Conservation (phyloP, 495 filamentous ascomycete species). For the Penicillium riverlandense region DNA sequence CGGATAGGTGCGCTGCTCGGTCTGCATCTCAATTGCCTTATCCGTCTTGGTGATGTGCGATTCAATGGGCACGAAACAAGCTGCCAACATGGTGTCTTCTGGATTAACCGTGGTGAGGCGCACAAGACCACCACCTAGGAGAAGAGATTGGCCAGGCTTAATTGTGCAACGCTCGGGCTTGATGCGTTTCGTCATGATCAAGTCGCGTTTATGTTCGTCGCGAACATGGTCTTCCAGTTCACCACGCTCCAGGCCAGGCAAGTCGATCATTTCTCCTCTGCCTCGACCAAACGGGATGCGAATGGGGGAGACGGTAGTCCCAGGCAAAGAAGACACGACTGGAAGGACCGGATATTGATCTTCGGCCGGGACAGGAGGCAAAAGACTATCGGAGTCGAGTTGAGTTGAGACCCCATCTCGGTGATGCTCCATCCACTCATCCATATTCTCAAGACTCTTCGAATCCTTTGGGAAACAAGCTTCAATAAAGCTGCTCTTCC, state of each 20-base stretch:
- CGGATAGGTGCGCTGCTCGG: slow-evolving; percentile 42
- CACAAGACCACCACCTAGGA: slow-evolving; percentile 78
- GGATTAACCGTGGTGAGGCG: slow-evolving; percentile 71
- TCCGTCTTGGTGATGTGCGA: slow-evolving; percentile 68
- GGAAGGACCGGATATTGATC: slow-evolving; percentile 73
- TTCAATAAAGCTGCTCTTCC: slow-evolving; percentile 88
- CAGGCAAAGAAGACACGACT: slow-evolving; percentile 75
- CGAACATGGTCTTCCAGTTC: slow-evolving; percentile 62
- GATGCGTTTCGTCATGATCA: slow-evolving; percentile 71
- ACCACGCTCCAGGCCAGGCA: slow-evolving; percentile 76
- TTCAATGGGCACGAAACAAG: slow-evolving; percentile 69
- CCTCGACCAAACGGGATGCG: slow-evolving; percentile 78
- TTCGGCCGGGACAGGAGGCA: slow-evolving; percentile 70
- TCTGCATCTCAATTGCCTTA: slow-evolving; percentile 66
- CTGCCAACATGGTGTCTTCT: slow-evolving; percentile 57
- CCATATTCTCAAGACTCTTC: slow-evolving; percentile 36
- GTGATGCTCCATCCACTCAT: slow-evolving; percentile 24
- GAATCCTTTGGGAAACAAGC: slow-evolving; percentile 77
- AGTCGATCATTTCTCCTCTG: slow-evolving; percentile 86
- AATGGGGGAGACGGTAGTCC: slow-evolving; percentile 92
- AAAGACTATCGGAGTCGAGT: slow-evolving; percentile 35
- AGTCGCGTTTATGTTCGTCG: slow-evolving; percentile 50
- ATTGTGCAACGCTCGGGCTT: slow-evolving; percentile 61
- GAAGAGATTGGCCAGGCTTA: slow-evolving; percentile 72
- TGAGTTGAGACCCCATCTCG: slow-evolving; percentile 10